Percentiles rank a stretch among this genome's conserved stretches.
Evolutionary conservation across 2,329 filamentous ascomycete species (phyloP).

Genomic region (Verticillium longisporum): DNA sequence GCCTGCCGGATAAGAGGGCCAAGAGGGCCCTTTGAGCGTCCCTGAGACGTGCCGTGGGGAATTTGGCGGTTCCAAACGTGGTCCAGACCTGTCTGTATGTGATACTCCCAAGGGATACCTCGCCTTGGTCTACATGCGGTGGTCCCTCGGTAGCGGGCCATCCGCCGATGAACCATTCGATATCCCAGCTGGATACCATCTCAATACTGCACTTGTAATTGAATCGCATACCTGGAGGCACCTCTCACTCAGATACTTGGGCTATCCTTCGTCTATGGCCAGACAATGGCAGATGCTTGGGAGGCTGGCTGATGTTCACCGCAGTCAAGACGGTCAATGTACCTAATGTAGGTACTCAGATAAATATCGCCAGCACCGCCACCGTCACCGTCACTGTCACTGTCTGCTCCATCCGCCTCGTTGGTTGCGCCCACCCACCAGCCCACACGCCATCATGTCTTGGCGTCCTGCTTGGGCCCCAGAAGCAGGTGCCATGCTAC

Average conservation of each 20-base stretch:
- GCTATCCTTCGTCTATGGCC: no score
- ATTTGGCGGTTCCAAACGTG: background rate
- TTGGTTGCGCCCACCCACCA: background rate
- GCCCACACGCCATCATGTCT: background rate
- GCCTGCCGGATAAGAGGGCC: background rate
- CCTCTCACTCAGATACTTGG: no score
- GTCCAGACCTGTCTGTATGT: background rate
- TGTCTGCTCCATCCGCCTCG: background rate
- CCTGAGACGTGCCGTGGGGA: background rate
- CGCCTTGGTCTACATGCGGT: background rate
- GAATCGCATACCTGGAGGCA: no score
- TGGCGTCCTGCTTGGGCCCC: background rate
- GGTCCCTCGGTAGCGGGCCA: background rate
- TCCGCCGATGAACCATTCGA: background rate
- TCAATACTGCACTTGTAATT: no score
- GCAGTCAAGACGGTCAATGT: background rate
- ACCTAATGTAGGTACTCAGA: no score
- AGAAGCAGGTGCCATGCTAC: background rate
- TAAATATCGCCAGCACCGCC: background rate
- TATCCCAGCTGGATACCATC: background rate
- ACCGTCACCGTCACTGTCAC: background rate
- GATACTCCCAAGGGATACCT: background rate
- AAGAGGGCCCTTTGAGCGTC: background rate
- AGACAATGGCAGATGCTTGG: no score
- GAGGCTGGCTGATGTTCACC: no score